Evolutionary conservation across 805 yeast genomes (phyloP), one percentile per base, ranked within the genome.

Genomic region (Candida yuanshanica): DNA sequence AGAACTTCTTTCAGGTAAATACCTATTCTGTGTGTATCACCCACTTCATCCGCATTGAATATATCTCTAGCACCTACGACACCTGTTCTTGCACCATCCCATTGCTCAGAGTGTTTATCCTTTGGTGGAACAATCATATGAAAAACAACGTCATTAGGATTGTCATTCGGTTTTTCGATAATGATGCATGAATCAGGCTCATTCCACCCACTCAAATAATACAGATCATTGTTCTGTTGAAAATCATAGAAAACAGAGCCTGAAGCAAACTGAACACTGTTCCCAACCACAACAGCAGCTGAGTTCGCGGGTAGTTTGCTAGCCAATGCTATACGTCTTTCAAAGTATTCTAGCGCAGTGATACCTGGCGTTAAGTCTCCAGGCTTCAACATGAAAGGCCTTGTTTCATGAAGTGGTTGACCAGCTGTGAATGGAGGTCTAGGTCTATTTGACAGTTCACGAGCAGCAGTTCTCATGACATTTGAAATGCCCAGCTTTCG

Each of bases 51-150:
- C 4, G 96, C 95, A 58, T 91, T 93, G 66, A 93, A 93, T 35
- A 81, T 77, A 37, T 88, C 91, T 32, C 63, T 65, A 0, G 83
- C 96, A 13, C 95, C 96, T 36, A 81, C 77, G 4, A 81, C 72
- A 1, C 99, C 99, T 14, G 95, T 83, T 52, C 95, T 75, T 34
- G 77, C 81, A 11, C 99, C 99, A 52, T 91, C 97, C 99, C 99
- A 93, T 48, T 83, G 77, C 63, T 93, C 99, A 18, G 75, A 77
- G 37, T 69, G 70, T 6, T 78, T 74, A 56, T 90, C 84, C 57
- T 83, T 83, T 13, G 88, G 89, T 3, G 89, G 96, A 3, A 91
- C 95, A 37, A 89, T 65, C 82, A 93, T 74, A 51, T 86, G 91
- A 49, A 85, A 75, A 8, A 73, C 59, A 26, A 77, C 68, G 38